A percentile compares a stretch with the other conserved stretches of the same genome.
Conservation (phyloP, 2,329 filamentous ascomycete genomes). For the Setomelanomma holmii region DNA sequence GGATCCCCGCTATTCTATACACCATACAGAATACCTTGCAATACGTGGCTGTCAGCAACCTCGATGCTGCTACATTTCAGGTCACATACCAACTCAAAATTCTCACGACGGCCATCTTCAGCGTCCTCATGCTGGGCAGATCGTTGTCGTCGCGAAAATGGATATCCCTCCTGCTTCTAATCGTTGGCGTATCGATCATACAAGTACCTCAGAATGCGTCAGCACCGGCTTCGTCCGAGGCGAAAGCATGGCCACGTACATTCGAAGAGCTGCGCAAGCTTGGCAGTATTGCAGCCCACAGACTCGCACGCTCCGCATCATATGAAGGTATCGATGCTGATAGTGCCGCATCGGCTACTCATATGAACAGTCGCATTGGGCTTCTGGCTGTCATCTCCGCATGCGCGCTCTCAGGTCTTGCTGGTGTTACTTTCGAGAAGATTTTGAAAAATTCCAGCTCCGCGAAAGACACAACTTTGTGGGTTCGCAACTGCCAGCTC, state of each 20-base stretch:
- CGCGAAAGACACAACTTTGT: conserved; percentile 76
- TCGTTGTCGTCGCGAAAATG: conserved; percentile 76
- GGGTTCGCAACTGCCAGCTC: conserved; percentile 94
- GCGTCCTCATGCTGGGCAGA: conserved; percentile 76
- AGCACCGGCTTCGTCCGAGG: conserved; percentile 65
- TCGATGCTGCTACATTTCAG: conserved; percentile 93
- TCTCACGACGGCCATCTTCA: conserved; percentile 86
- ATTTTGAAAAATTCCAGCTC: conserved; percentile 81
- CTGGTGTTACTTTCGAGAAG: conserved; percentile 89
- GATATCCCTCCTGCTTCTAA: conserved; percentile 79
- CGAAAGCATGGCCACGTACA: conserved; percentile 75
- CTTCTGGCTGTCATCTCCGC: conserved; percentile 79
- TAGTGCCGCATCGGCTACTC: conserved; percentile 58
- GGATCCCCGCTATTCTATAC: conserved; percentile 85
- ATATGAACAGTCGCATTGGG: conserved; percentile 81
- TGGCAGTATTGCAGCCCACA: conserved; percentile 58
- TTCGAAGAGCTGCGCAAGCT: conserved; percentile 77
- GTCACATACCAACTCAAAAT: conserved; percentile 95
- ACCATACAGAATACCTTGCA: conserved; percentile 93
- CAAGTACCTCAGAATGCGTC: conserved; percentile 72
- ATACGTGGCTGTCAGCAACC: conserved; percentile 87
- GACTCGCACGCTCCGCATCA: conserved; percentile 73
- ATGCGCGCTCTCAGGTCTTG: conserved; percentile 81
- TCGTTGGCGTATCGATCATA: conserved; percentile 82
- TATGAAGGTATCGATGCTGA: conserved; percentile 85